phyloP scores from a whole-genome alignment of 1,284 basidiomycete genomes.

The Ceratobasidium sp. region DNA sequence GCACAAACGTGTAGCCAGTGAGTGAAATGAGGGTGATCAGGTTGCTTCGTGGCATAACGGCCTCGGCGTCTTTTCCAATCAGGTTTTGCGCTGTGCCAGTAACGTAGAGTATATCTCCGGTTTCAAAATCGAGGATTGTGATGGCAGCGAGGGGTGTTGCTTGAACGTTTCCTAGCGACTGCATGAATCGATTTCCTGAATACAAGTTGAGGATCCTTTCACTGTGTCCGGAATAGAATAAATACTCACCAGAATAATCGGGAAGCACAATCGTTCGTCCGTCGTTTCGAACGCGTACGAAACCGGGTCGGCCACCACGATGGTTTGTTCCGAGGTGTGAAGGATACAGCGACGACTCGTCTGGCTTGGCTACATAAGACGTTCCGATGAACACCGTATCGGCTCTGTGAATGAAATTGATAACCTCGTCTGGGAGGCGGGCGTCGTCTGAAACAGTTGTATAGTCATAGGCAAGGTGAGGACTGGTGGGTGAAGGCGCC shows the following conservation, averaged over 20 bases:
- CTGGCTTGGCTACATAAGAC: slow-evolving; percentile 61
- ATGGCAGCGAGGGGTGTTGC: slow-evolving; percentile 68
- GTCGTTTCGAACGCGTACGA: slow-evolving; percentile 69
- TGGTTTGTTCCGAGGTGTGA: slow-evolving; percentile 76
- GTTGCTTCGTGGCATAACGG: slow-evolving; percentile 70
- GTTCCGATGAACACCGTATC: slow-evolving; percentile 72
- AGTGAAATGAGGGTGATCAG: slow-evolving; percentile 64
- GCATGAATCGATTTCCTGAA: slow-evolving; percentile 70
- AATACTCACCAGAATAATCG: slow-evolving; percentile 68
- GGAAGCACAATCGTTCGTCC: slow-evolving; percentile 70
- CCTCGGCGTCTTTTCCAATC: slow-evolving; percentile 63
- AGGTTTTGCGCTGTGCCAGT: slow-evolving; percentile 70
- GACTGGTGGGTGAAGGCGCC: slow-evolving; percentile 60
- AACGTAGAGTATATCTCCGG: slow-evolving; percentile 71
- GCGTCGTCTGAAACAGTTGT: slow-evolving; percentile 58
- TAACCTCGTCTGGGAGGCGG: slow-evolving; percentile 65
- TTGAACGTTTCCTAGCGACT: slow-evolving; percentile 74
- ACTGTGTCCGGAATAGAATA: neutral
- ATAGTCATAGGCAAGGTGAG: slow-evolving; percentile 59
- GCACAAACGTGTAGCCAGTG: slow-evolving; percentile 68
- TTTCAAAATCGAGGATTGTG: slow-evolving; percentile 68
- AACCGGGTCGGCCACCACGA: slow-evolving; percentile 71
- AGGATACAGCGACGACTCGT: slow-evolving; percentile 60
- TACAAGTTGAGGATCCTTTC: slow-evolving; percentile 16
- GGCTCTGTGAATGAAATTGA: slow-evolving; percentile 63